Percentiles rank a stretch among this genome's conserved stretches.
Conservation (phyloP, 257 asterid species). For the Solanum neorickii region DNA sequence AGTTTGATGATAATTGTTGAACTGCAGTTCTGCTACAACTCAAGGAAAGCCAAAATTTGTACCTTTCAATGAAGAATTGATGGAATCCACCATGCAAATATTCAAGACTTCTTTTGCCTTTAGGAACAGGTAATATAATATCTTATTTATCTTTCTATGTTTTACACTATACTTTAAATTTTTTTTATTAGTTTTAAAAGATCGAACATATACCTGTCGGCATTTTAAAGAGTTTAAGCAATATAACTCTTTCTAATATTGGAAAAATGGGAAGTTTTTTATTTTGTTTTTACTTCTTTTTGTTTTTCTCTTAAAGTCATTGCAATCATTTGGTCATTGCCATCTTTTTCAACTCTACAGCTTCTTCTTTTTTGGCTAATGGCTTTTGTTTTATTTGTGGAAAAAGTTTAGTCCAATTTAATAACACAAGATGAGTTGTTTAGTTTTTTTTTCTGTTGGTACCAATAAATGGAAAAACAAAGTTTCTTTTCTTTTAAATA, state of each 20-base stretch:
- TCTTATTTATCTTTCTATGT: neutral
- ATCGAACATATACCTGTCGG: accelerated
- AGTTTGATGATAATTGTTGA: neutral
- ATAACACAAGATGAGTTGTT: neutral
- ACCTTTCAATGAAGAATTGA: constrained; percentile 88
- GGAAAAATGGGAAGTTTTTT: neutral
- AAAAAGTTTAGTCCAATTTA: neutral
- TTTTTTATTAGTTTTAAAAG: too few relatives aligned
- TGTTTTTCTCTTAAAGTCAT: neutral
- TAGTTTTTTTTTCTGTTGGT: neutral
- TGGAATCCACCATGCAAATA: constrained; percentile 91
- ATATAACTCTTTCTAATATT: neutral
- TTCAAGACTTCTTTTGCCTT: constrained; percentile 76
- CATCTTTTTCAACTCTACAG: neutral
- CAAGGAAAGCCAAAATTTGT: constrained; percentile 98
- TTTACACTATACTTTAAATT: neutral
- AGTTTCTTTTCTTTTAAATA: neutral
- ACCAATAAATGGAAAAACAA: neutral
- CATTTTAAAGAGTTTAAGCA: neutral
- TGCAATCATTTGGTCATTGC: neutral
- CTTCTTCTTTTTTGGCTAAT: neutral
- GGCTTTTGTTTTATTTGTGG: neutral
- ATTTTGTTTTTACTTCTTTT: neutral
- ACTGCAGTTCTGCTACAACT: constrained; percentile 90
- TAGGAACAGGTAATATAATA: constrained; percentile 63